Evolutionary conservation across 305 asterid genomes (phyloP).

Genomic region (Fraxinus sp.): DNA sequence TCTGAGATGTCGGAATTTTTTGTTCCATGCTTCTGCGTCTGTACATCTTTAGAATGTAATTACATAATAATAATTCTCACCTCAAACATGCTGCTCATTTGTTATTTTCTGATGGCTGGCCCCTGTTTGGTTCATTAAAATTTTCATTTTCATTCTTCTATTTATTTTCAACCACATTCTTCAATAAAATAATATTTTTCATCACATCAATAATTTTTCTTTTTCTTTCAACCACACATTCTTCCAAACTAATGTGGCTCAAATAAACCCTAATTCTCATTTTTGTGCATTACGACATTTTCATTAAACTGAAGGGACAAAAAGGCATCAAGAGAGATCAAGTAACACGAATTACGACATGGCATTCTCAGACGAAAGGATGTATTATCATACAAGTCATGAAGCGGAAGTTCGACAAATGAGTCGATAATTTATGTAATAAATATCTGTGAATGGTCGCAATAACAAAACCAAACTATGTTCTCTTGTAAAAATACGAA

Average conservation of each 20-base stretch:
- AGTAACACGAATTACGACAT: background rate
- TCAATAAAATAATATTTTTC: too few species aligned
- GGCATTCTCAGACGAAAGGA: background rate
- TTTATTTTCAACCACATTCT: too few species aligned
- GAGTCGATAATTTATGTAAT: background rate
- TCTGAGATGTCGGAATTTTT: background rate
- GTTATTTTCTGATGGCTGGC: background rate
- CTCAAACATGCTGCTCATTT: background rate
- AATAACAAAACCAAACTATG: background rate
- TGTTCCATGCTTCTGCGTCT: background rate
- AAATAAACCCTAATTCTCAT: background rate
- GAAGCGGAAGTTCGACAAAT: background rate
- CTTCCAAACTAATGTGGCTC: too few species aligned
- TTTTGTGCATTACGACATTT: background rate
- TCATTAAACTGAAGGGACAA: background rate
- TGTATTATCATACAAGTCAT: background rate
- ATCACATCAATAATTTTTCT: too few species aligned
- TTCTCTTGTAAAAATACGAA: background rate
- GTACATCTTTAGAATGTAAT: background rate
- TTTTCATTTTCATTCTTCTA: too few species aligned
- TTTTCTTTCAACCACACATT: too few species aligned
- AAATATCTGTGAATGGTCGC: background rate
- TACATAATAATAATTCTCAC: background rate
- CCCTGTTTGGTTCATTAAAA: too few species aligned
- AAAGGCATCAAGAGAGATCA: background rate